These are phyloP conservation scores for Pseudogymnoascus sp. DNA, from an alignment of 2,329 filamentous ascomycete genomes.

Conservation along the genomic window DNA sequence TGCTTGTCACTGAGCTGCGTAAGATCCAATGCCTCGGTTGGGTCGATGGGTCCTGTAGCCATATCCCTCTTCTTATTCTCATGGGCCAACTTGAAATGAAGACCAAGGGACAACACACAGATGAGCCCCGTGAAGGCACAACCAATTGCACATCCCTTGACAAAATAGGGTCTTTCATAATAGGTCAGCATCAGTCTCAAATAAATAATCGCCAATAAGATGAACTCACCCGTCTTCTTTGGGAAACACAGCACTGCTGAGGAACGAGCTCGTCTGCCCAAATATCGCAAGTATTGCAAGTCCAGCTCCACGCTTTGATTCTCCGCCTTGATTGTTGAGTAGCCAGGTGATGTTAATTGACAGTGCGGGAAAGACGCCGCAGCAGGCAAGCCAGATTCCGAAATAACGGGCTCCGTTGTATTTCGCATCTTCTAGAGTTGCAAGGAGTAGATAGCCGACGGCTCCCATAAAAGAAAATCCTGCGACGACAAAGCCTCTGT, in stretches of 20 bases:
- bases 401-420: constrained; percentile 31
- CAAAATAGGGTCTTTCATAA: constrained; percentile 30
- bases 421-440: constrained; percentile 19
- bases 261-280: constrained; percentile 29
- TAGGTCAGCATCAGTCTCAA: constrained; percentile 32
- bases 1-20: constrained; percentile 31
- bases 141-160: constrained; percentile 18
- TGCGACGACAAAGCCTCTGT: constrained; percentile 31
- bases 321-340: constrained; percentile 28
- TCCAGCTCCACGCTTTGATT: constrained; percentile 27
- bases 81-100: constrained; percentile 12
- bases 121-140: constrained; percentile 11
- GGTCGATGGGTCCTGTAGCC: background rate
- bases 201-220: background rate
- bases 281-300: constrained; percentile 23
- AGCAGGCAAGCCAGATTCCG: constrained; percentile 32
- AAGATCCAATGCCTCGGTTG: constrained; percentile 10
- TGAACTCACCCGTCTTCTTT: constrained; percentile 18
- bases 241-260: constrained; percentile 25
- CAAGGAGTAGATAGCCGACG: constrained; percentile 32
- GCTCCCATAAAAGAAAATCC: constrained; percentile 23
- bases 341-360: constrained; percentile 29
- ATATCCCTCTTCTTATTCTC: constrained; percentile 12
- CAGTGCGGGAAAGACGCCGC: constrained; percentile 30
- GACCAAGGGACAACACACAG: constrained; percentile 13